Percentiles rank a stretch among this genome's conserved stretches.
These are phyloP conservation scores for Xylaria intraflava DNA, from an alignment of 495 filamentous ascomycete genomes.

Conservation along the genomic window DNA sequence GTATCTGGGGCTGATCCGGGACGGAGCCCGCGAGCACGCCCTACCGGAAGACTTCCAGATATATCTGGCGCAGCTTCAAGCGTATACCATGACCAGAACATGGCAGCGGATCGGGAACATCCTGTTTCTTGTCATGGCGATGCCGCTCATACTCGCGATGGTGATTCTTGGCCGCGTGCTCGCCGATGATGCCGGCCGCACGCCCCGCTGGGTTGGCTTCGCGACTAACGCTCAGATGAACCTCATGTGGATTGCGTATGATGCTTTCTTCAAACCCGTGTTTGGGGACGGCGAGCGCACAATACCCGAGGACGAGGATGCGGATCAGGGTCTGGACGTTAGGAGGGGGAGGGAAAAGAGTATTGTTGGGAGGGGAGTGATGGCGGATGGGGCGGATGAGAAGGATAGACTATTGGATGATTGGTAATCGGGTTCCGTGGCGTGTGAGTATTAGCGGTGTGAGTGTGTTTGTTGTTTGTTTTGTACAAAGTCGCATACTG, in stretches of 20 bases:
- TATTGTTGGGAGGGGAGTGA: not conserved
- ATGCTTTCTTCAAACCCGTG: conserved; percentile 53
- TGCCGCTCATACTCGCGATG: conserved; percentile 49
- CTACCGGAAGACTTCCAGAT: conserved; percentile 66
- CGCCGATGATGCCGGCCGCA: conserved; percentile 56
- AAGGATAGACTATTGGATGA: conserved; percentile 4
- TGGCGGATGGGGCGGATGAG: not conserved
- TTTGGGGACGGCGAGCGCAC: conserved; percentile 93
- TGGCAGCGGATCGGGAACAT: conserved; percentile 59
- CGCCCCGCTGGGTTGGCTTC: conserved; percentile 58
- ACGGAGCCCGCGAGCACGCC: conserved; percentile 69
- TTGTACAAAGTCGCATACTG: conserved; percentile 3
- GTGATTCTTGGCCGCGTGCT: conserved; percentile 43
- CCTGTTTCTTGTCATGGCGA: conserved; percentile 54
- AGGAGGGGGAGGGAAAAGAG: not conserved
- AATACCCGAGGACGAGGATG: conserved; percentile 21
- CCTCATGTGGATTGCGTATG: conserved; percentile 68
- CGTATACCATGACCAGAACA: conserved; percentile 61
- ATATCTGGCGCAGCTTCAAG: conserved; percentile 58
- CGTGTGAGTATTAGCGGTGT: not conserved
- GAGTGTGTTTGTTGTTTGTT: not conserved
- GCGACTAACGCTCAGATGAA: conserved; percentile 43
- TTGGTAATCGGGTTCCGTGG: not conserved
- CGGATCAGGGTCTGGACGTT: conserved; percentile 4
- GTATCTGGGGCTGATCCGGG: conserved; percentile 70